A percentile compares a stretch with the other conserved stretches of the same genome.
phyloP scores from a whole-genome alignment of 805 yeast genomes.

The Sungouiella blattae region DNA sequence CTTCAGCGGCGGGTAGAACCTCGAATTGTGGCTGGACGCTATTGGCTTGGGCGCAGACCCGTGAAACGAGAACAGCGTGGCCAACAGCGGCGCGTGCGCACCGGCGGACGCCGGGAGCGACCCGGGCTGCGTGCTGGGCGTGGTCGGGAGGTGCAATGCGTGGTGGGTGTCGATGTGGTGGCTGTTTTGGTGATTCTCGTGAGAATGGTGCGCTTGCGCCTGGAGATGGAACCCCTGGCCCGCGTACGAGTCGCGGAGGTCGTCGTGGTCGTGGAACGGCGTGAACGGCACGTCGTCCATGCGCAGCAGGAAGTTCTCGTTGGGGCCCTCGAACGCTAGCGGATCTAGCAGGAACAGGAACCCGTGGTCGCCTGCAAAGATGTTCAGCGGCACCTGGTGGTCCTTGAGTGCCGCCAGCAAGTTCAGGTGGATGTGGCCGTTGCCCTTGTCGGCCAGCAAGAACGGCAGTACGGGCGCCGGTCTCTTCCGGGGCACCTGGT shows the following conservation, averaged over 20 bases:
- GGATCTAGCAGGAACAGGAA: conserved; percentile 43
- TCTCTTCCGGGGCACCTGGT: conserved; percentile 12
- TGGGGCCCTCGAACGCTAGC: conserved; percentile 47
- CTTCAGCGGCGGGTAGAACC: background rate
- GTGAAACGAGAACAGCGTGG: too few relatives aligned
- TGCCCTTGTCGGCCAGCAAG: conserved; percentile 2
- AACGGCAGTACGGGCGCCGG: conserved; percentile 19
- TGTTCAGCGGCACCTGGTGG: background rate
- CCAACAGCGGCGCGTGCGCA: too few relatives aligned
- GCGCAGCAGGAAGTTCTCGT: conserved; percentile 12
- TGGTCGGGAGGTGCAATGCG: background rate
- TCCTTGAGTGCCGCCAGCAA: conserved; percentile 18
- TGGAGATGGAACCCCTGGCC: background rate
- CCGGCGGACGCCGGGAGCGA: too few relatives aligned
- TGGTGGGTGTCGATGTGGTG: conserved; percentile 5
- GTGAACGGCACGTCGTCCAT: background rate
- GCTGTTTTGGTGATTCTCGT: conserved; percentile 3
- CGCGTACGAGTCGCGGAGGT: background rate
- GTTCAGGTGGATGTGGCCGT: conserved; percentile 9
- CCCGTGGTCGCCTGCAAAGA: conserved; percentile 7
- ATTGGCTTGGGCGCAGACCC: background rate
- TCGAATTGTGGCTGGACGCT: background rate
- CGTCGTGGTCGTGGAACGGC: background rate
- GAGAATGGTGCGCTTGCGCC: too few relatives aligned
- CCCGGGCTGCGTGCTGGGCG: too few relatives aligned